Evolutionary conservation across 176 grass and related monocot species (phyloP).

Genomic region (Eragrostis curvula): DNA sequence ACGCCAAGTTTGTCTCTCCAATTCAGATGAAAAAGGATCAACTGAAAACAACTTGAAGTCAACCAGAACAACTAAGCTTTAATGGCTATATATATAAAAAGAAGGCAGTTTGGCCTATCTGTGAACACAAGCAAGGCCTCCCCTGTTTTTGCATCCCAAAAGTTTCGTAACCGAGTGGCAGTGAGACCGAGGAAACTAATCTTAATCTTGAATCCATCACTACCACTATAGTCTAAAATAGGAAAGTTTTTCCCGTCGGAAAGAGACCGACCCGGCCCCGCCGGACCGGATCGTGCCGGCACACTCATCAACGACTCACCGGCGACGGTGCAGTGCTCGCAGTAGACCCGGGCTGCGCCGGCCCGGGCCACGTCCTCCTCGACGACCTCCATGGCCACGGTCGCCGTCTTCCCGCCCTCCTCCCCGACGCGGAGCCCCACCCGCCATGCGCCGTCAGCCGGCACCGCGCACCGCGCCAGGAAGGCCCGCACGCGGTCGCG

Average conservation of each 20-base stretch:
- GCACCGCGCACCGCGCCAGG: constrained; percentile 41
- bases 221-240: background rate
- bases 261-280: background rate
- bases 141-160: background rate
- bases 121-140: background rate
- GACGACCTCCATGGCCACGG: constrained; percentile 59
- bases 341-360: constrained; percentile 48
- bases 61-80: too few species aligned
- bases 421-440: constrained; percentile 37
- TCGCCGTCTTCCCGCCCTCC: background rate
- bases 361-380: constrained; percentile 68
- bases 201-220: background rate
- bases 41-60: too few species aligned
- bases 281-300: background rate
- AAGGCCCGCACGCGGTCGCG: constrained; percentile 50
- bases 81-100: too few species aligned
- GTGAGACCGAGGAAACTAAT: background rate
- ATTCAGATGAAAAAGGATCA: too few species aligned
- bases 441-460: constrained; percentile 35
- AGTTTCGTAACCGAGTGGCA: background rate
- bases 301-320: constrained; percentile 44
- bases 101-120: background rate
- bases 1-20: too few species aligned
- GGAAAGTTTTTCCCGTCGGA: background rate
- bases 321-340: constrained; percentile 69